These are phyloP conservation scores for Pichia sp. DNA, from an alignment of 1,139 yeast species.

Conservation along the genomic window DNA sequence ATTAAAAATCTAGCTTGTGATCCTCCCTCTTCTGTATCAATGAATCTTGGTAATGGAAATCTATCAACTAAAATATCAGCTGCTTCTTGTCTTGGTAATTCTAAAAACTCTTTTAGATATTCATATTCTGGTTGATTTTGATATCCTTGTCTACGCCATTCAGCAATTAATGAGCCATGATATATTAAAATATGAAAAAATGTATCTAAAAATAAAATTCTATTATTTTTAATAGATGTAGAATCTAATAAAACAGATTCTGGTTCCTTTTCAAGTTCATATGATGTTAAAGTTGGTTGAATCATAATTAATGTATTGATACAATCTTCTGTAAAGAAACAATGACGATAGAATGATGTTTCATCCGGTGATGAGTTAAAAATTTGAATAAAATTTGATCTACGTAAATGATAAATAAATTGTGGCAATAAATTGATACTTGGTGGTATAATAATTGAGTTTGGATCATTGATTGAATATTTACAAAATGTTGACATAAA, in stretches of 20 bases:
- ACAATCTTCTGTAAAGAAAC: constrained; percentile 61
- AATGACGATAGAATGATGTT: constrained; percentile 62
- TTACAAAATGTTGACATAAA: constrained; percentile 80
- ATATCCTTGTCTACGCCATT: constrained; percentile 64
- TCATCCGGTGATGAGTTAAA: constrained; percentile 80
- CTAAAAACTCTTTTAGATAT: constrained; percentile 53
- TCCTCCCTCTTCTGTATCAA: constrained; percentile 72
- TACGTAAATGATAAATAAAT: constrained; percentile 63
- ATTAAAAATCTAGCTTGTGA: constrained; percentile 72
- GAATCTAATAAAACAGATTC: constrained; percentile 66
- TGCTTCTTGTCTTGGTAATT: constrained; percentile 63
- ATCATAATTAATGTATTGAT: constrained; percentile 65
- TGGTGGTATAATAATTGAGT: constrained; percentile 67
- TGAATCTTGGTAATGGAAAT: constrained; percentile 67
- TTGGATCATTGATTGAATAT: constrained; percentile 63
- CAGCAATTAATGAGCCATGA: constrained; percentile 64
- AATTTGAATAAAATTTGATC: constrained; percentile 64
- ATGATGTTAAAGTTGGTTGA: constrained; percentile 66
- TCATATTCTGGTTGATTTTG: constrained; percentile 61
- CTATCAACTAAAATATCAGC: constrained; percentile 61
- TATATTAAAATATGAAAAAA: constrained; percentile 67
- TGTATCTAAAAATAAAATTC: constrained; percentile 62
- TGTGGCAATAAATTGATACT: constrained; percentile 73
- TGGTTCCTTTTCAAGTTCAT: constrained; percentile 55
- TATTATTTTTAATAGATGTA: constrained; percentile 52